These are phyloP conservation scores for Raphanus hybrid DNA, from an alignment of 441 rosid species.

Conservation along the genomic window DNA sequence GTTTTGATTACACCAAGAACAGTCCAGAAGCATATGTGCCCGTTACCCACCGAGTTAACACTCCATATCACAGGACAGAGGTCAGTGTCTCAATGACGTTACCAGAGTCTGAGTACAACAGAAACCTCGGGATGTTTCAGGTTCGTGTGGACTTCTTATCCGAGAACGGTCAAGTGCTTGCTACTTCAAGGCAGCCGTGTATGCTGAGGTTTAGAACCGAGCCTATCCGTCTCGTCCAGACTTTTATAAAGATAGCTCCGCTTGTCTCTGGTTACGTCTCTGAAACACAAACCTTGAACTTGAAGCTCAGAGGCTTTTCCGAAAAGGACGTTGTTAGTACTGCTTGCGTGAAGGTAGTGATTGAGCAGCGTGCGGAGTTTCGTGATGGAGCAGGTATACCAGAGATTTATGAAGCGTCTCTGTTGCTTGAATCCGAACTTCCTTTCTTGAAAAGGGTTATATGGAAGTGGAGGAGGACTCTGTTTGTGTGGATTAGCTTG, in stretches of 20 bases:
- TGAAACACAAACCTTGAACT: constrained; percentile 43
- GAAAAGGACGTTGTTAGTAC: constrained; percentile 51
- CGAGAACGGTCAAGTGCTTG: constrained; percentile 40
- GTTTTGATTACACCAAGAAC: constrained; percentile 49
- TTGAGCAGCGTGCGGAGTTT: constrained; percentile 75
- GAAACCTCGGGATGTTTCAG: constrained; percentile 57
- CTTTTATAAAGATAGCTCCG: constrained; percentile 38
- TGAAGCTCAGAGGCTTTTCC: constrained; percentile 36
- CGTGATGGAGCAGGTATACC: constrained; percentile 69
- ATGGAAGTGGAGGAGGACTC: constrained; percentile 75
- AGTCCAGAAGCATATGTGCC: constrained; percentile 51
- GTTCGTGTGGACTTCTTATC: constrained; percentile 51
- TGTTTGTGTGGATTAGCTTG: constrained; percentile 64
- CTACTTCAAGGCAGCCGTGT: constrained; percentile 43
- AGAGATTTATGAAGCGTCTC: constrained; percentile 68
- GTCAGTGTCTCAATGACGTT: constrained; percentile 45
- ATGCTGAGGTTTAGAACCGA: constrained; percentile 50
- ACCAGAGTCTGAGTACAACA: constrained; percentile 57
- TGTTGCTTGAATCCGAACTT: constrained; percentile 59
- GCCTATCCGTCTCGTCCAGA: constrained; percentile 35
- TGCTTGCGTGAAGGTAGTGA: constrained; percentile 59
- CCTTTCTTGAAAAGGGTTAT: constrained; percentile 59
- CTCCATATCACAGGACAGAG: constrained; percentile 41
- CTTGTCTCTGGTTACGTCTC: constrained; percentile 39
- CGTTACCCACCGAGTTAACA: not conserved